Evolutionary conservation across 108 stramenopile species (phyloP), one percentile per base, ranked within the genome.

Genomic region (Poteriospumella lacustris): DNA sequence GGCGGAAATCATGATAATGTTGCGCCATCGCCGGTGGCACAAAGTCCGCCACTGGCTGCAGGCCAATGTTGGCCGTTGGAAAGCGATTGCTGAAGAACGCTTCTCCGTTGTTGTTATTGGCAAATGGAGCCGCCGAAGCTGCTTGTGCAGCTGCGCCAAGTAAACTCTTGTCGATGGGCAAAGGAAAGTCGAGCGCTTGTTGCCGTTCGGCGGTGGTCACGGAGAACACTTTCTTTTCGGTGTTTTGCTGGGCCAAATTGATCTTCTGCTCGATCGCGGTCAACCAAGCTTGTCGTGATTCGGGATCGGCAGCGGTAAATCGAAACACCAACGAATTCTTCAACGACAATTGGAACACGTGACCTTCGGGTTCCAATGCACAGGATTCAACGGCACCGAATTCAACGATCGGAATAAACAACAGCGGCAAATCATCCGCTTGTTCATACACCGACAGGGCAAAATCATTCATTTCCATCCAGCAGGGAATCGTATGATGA

Each of bases 341-440:
- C 36, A 64, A 34, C 36, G 36, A 19, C 36, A 64, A 5, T 64
- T 64, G 33, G 36, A 64, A 64, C 3, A 64, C 60, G 24, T 64
- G 60, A 64, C 60, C 60, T 64, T 64, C 60, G 5, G 60, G 60
- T 34, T 64, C 60, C 29, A 64, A 31, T 34, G 60, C 5, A 64
- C 33, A 64, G 29, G 60, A 5, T 31, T 9, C 28, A 12, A 64
- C 60, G 24, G 60, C 31, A 34, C 36, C 60, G 5, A 64, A 34
- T 24, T 64, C 60, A 34, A 12, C 31, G 5, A 64, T 33, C 5
- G 12, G 60, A 34, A 64, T 5, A 64, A 64, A 12, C 3, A 64
- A 3, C 5, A 64, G 3, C 9, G 60, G 60, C 15, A 64, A 34
- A 33, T 64, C 60, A 64, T 64, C 60, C 28, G 60, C 60, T 5